Conservation (phyloP, 192 early-diverging fungal species). For the Entomortierella chlamydospora region DNA sequence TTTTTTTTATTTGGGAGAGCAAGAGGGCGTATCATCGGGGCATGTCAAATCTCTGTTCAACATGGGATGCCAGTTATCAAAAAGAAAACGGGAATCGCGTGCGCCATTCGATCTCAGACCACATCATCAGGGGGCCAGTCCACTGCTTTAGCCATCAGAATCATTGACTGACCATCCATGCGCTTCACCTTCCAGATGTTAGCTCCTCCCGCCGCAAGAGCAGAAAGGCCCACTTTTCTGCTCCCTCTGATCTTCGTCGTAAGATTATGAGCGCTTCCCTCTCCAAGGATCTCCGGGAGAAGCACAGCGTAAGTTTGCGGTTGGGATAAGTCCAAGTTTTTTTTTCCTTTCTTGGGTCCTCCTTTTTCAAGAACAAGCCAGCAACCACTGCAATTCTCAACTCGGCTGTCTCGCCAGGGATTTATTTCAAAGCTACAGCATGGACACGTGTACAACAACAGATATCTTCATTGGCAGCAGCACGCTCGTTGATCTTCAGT, state of each 20-base stretch:
- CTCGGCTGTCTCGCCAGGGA: not conserved
- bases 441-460: too few relatives aligned
- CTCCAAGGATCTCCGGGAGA: conserved; percentile 98
- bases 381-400: not conserved
- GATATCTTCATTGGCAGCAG: too few relatives aligned
- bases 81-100: too few relatives aligned
- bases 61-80: too few relatives aligned
- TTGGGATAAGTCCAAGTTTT: conserved; percentile 52
- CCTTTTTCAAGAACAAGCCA: conserved; percentile 3
- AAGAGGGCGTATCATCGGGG: too few relatives aligned
- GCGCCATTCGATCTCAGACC: too few relatives aligned
- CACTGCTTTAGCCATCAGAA: not conserved
- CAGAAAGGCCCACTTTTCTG: conserved; percentile 99
- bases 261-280: conserved; percentile 97
- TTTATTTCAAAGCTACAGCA: too few relatives aligned
- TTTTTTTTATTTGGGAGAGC: too few relatives aligned
- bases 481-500: not conserved
- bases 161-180: conserved; percentile 27
- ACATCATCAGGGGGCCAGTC: too few relatives aligned
- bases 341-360: conserved; percentile 9
- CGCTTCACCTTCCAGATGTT: conserved; percentile 69
- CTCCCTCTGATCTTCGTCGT: conserved; percentile 92
- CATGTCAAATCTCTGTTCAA: too few relatives aligned
- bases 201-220: conserved; percentile 91
- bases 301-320: conserved; percentile 84